Base-by-base conservation (phyloP, 1,139 yeast genomes). In the Pichia sp. region DNA sequence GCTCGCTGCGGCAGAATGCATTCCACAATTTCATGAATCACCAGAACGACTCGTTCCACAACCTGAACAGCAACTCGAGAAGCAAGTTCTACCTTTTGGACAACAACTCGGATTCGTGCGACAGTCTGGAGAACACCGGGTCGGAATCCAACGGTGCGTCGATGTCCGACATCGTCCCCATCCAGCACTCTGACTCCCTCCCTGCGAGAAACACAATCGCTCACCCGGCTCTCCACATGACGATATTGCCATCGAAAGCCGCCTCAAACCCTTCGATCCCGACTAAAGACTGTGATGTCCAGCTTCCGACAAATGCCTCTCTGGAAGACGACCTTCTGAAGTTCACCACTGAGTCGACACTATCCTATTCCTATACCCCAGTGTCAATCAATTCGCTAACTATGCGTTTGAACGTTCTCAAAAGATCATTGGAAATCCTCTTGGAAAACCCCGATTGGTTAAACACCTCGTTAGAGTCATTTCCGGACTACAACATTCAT, bases 301-400 rank as follows among this genome's bases (percentile, higher is more conserved):
- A n/a, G 15, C 41, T n/a, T 16, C 16, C 16, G n/a, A 7, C 41
- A n/a, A n/a, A 16, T 38, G 16, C 41, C 8, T 38, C 41, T 5
- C n/a, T 15, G 16, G 23, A 38, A 10, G 16, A 55, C 13, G 48
- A 57, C 16, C 51, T 59, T 26, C 26, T 52, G 2, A 55, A 75
- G 61, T 87, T 86, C 65, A 90, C 95, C 5, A 81, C 84, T 23
- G 93, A 87, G 65, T 86, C 95, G 10, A 80, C 95, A 2, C 93
- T 87, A 66, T 87, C 96, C 2, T 89, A 87, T 65, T 87, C 95
- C 0, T 89, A 88, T 68, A 90, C 95, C 5, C 89, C 87, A 57
- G 73, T 87, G 55, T 85, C 95, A 4, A 93, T 90, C 23, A 86
- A 87, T 64, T 85, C 95, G 1, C 70, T 89, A 56, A 89, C 95